These are phyloP conservation scores for Chytridiales sp. DNA, from an alignment of 371 early-diverging fungal species.

Conservation along the genomic window DNA sequence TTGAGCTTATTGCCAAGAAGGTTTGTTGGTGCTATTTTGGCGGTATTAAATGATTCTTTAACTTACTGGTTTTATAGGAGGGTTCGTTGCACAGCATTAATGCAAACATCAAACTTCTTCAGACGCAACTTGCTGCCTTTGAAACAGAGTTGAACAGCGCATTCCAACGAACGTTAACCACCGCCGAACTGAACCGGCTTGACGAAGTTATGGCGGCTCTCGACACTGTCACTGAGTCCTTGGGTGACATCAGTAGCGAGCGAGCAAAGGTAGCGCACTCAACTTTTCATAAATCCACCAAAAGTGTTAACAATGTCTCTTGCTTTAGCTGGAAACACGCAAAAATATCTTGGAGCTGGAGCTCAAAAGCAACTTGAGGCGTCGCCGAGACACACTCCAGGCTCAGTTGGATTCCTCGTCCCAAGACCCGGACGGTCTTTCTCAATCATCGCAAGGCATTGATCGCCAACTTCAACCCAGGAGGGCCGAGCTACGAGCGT, in stretches of 20 bases:
- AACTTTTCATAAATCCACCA: background rate
- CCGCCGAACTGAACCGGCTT: conserved; percentile 58
- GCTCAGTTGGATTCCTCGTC: conserved; percentile 50
- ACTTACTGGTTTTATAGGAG: conserved; percentile 35
- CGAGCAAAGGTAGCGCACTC: conserved; percentile 25
- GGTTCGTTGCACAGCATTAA: conserved; percentile 39
- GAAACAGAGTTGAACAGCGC: conserved; percentile 60
- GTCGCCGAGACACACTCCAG: conserved; percentile 57
- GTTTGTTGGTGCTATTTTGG: conserved; percentile 19
- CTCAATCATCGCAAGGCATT: conserved; percentile 18
- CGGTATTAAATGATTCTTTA: background rate
- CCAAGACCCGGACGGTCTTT: conserved; percentile 2
- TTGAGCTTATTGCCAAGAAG: conserved; percentile 49
- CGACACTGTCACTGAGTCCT: conserved; percentile 47
- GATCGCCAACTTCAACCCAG: conserved; percentile 10
- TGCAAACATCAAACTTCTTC: conserved; percentile 42
- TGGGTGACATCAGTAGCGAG: conserved; percentile 14
- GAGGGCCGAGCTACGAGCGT: conserved; percentile 12
- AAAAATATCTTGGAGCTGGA: conserved; percentile 72
- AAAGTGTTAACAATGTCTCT: background rate
- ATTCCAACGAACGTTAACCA: conserved; percentile 50
- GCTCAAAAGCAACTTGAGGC: conserved; percentile 62
- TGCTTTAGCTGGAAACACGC: conserved; percentile 58
- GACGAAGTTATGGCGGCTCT: conserved; percentile 49
- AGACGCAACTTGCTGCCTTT: conserved; percentile 59